Base-by-base conservation (phyloP, 345 rosid genomes). In the Citropsis articulata region DNA sequence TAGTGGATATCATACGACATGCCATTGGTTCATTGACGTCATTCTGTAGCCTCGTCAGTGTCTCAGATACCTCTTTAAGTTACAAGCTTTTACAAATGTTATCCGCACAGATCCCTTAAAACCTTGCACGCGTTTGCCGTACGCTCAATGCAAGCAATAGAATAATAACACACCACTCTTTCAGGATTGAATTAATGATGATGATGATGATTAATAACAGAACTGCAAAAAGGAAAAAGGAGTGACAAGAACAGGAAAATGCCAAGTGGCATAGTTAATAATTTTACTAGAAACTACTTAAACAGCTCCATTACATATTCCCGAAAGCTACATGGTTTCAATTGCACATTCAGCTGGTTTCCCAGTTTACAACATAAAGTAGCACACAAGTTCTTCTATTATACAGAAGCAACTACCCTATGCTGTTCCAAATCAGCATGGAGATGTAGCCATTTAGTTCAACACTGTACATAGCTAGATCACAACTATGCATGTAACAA, bases 401-500 rank as follows among this genome's bases (percentile, higher is more conserved):
- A 68, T 38, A 68, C 73, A 68, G 28, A 25, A 76, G 57, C 66
- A 67, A 55, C 27, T 9, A 36, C 7, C 36, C 18, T 0, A 38
- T 21, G 66, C 24, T 16, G 25, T 18, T 76, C 24, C 71, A 66
- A 50, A 50, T 10, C 19, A 13, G 24, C 22, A 4, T 6, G 60
- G 57, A 64, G 61, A 66, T 27, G 69, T 40, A 27, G 59, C 77
- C 68, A 60, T 61, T 61, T 0, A 40, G 31, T 48, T 21, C 22
- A 64, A 50, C 60, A 48, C n/a, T 65, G 64, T 16, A 66, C 72
- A 76, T 28, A 35, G 25, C 72, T 56, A 55, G 65, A 16, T 69
- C 31, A 53, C 38, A 66, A 66, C 65, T 35, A 48, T 42, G 48
- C 63, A 10, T 10, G 14, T 45, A 13, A 45, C 50, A 60, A 6